phyloP scores from a whole-genome alignment of 2,329 filamentous ascomycete species.

The Cercospora sesami region DNA sequence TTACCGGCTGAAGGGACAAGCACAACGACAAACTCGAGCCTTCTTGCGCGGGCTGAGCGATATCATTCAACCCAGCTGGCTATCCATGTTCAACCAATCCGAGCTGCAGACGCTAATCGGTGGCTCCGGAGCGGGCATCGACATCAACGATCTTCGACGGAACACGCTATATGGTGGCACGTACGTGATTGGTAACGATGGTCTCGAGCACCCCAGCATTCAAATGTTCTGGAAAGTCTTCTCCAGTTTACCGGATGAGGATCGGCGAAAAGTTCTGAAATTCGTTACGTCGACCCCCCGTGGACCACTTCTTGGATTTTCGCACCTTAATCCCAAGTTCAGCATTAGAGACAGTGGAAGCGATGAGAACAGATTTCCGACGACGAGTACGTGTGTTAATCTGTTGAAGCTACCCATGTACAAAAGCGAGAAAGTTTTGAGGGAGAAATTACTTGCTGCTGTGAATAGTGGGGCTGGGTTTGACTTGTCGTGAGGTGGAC shows the following conservation, averaged over 20 bases:
- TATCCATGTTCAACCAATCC: slow-evolving; percentile 97
- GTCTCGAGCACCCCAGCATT: slow-evolving; percentile 79
- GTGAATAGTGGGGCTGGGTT: slow-evolving; percentile 90
- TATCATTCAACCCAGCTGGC: slow-evolving; percentile 89
- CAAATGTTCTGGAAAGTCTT: slow-evolving; percentile 91
- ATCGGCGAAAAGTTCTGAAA: slow-evolving; percentile 83
- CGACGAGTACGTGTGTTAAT: slow-evolving; percentile 95
- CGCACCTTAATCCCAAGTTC: slow-evolving; percentile 79
- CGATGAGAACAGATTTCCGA: slow-evolving; percentile 78
- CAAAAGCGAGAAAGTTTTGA: slow-evolving; percentile 62
- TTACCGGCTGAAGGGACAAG: slow-evolving; percentile 80
- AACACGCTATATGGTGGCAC: slow-evolving; percentile 87
- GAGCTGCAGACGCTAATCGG: slow-evolving; percentile 92
- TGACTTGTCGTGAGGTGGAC: slow-evolving; percentile 65
- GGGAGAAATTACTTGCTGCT: slow-evolving; percentile 83
- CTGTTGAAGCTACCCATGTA: slow-evolving; percentile 89
- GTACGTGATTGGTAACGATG: slow-evolving; percentile 87
- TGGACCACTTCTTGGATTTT: slow-evolving; percentile 85
- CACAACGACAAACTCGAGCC: slow-evolving; percentile 75
- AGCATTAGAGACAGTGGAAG: slow-evolving; percentile 81
- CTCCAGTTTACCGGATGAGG: slow-evolving; percentile 69
- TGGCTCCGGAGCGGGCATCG: slow-evolving; percentile 76
- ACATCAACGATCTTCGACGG: slow-evolving; percentile 77
- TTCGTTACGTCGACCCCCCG: slow-evolving; percentile 94
- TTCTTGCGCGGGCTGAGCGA: slow-evolving; percentile 82